Evolutionary conservation across 805 yeast species (phyloP).

Genomic region (Saccharomycopsis olivae): DNA sequence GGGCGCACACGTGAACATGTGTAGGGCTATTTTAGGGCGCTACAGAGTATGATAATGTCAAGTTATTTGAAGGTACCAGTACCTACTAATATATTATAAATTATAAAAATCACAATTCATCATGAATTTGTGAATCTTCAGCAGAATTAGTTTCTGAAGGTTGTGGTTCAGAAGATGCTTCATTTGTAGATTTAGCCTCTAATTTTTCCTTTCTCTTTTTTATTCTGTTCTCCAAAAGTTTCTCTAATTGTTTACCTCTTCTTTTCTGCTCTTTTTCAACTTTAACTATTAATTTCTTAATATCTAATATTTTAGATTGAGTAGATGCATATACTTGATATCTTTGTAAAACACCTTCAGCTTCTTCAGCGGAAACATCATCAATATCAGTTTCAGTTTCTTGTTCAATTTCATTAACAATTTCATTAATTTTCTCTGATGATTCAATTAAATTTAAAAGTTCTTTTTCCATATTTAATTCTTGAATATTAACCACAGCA

Average conservation of each 20-base stretch:
- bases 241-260: conserved; percentile 11
- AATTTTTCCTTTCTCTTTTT: conserved; percentile 15
- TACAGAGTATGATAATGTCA: no score
- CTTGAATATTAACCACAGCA: conserved; percentile 13
- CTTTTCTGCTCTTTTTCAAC: conserved; percentile 16
- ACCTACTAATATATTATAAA: no score
- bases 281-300: conserved; percentile 8
- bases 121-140: no score
- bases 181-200: background rate
- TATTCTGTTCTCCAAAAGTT: conserved; percentile 13
- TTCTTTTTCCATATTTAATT: conserved; percentile 17
- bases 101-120: no score
- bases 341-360: conserved; percentile 5
- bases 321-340: conserved; percentile 3
- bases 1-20: no score
- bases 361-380: conserved; percentile 6
- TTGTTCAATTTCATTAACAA: conserved; percentile 3
- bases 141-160: no score
- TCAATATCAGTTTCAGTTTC: conserved; percentile 6
- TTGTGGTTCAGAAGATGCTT: no score
- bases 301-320: conserved; percentile 2
- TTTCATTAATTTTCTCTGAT: conserved; percentile 8
- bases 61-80: no score
- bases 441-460: conserved; percentile 9
- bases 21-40: no score